phyloP scores from a whole-genome alignment of 1,139 yeast genomes.

The Candida neerlandica region DNA sequence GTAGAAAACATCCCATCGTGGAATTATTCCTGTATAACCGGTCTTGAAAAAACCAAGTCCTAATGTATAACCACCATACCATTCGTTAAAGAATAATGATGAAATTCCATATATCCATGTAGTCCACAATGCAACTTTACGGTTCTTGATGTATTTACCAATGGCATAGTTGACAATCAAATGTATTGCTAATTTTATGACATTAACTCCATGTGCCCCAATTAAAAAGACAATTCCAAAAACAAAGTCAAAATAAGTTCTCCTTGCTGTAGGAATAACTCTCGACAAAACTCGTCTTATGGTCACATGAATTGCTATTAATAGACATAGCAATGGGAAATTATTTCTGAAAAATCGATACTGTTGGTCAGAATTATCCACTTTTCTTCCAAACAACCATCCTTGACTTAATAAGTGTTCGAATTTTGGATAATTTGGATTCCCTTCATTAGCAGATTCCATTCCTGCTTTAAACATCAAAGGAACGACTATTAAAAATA shows the following conservation, averaged over 20 bases:
- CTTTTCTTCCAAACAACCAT: slow-evolving; percentile 80
- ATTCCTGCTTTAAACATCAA: slow-evolving; percentile 79
- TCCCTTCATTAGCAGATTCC: slow-evolving; percentile 75
- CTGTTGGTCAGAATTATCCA: slow-evolving; percentile 89
- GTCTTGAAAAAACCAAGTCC: slow-evolving; percentile 56
- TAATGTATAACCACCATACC: slow-evolving; percentile 55
- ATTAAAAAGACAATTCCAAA: slow-evolving; percentile 74
- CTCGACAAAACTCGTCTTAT: slow-evolving; percentile 42
- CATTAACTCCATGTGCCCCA: slow-evolving; percentile 79
- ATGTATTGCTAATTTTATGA: slow-evolving; percentile 62
- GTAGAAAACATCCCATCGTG: slow-evolving; percentile 95
- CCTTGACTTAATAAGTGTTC: slow-evolving; percentile 63
- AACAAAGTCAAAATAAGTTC: slow-evolving; percentile 65
- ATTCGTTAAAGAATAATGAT: slow-evolving; percentile 77
- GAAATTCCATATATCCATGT: slow-evolving; percentile 82
- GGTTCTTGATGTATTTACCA: slow-evolving; percentile 42
- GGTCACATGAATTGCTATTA: slow-evolving; percentile 55
- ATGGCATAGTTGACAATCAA: slow-evolving; percentile 56
- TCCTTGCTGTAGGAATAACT: slow-evolving; percentile 23
- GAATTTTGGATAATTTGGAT: slow-evolving; percentile 72
- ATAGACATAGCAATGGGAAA: slow-evolving; percentile 57
- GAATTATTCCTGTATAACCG: slow-evolving; percentile 70
- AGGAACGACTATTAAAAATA: slow-evolving; percentile 74
- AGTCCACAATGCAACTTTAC: slow-evolving; percentile 31
- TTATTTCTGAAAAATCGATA: slow-evolving; percentile 87